Percentiles rank a stretch among this genome's conserved stretches.
phyloP scores from a whole-genome alignment of 257 asterid species.

The Jaltomata sinuosa region DNA sequence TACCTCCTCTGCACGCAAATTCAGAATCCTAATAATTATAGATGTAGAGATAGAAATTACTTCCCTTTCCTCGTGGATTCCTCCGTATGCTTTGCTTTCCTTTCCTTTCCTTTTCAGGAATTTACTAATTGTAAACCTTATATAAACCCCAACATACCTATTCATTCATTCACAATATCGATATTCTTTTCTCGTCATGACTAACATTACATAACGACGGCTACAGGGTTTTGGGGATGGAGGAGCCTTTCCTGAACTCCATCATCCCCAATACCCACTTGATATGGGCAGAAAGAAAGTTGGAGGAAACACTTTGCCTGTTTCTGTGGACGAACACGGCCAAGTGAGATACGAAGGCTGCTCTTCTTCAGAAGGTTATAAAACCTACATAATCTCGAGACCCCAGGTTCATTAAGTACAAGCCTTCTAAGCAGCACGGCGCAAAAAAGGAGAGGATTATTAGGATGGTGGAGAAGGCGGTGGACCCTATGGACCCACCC shows the following conservation, averaged over 20 bases:
- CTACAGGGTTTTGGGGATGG: slow-evolving; percentile 75
- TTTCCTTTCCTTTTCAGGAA: too few relatives aligned
- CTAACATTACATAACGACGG: too few relatives aligned
- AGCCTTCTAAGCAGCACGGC: neutral
- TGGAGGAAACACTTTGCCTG: slow-evolving; percentile 15
- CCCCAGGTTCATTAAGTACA: neutral
- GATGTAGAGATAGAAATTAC: too few relatives aligned
- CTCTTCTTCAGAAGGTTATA: slow-evolving; percentile 79
- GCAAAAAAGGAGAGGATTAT: slow-evolving; percentile 53
- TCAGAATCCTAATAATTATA: too few relatives aligned
- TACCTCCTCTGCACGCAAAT: too few relatives aligned
- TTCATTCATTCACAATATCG: too few relatives aligned
- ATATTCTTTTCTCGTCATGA: too few relatives aligned
- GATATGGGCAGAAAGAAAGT: slow-evolving; percentile 59
- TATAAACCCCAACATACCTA: too few relatives aligned
- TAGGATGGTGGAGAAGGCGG: slow-evolving; percentile 80
- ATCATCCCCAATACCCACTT: slow-evolving; percentile 71
- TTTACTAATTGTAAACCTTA: too few relatives aligned
- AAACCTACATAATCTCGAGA: slow-evolving; percentile 11
- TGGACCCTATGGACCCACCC: slow-evolving; percentile 81
- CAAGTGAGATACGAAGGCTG: slow-evolving; percentile 71
- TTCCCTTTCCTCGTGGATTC: too few relatives aligned
- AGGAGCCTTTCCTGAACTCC: slow-evolving; percentile 86
- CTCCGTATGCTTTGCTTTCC: too few relatives aligned
- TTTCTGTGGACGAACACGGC: slow-evolving; percentile 73